A percentile compares a stretch with the other conserved stretches of the same genome.
Evolutionary conservation across 345 rosid species (phyloP).

Genomic region (Erodium maritimum): DNA sequence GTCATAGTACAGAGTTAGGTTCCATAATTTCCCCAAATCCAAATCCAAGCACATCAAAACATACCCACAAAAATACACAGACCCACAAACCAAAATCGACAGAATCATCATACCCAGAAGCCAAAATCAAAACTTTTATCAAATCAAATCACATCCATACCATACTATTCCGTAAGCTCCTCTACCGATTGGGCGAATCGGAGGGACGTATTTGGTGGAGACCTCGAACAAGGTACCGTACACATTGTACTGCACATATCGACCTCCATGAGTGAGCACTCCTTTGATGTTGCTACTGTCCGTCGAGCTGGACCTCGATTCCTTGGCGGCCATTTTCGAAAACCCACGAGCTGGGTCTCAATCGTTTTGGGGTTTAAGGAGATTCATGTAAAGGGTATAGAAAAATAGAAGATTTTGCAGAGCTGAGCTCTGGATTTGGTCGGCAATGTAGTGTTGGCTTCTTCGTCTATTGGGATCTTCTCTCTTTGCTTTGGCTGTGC

Average conservation of each 20-base stretch:
- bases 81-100: neutral
- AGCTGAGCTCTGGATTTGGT: no score
- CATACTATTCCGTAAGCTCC: slow-evolving; percentile 75
- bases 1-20: no score
- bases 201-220: slow-evolving; percentile 57
- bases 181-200: slow-evolving; percentile 61
- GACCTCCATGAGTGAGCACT: slow-evolving; percentile 49
- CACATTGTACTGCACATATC: slow-evolving; percentile 57
- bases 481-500: no score
- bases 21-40: no score
- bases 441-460: no score
- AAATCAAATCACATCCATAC: slow-evolving; percentile 16
- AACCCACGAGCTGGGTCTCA: no score
- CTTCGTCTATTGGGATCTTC: no score
- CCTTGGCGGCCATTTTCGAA: slow-evolving; percentile 11
- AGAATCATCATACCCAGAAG: neutral
- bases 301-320: slow-evolving; percentile 17
- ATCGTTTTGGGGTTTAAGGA: no score
- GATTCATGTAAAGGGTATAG: no score
- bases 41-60: neutral
- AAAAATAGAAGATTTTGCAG: no score
- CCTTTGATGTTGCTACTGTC: slow-evolving; percentile 28
- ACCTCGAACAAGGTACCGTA: slow-evolving; percentile 64
- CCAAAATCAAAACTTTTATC: no score
- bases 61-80: neutral